Evolutionary conservation across 2,329 filamentous ascomycete genomes (phyloP), one percentile per base, ranked within the genome.

Genomic region (Remersonia thermophila): DNA sequence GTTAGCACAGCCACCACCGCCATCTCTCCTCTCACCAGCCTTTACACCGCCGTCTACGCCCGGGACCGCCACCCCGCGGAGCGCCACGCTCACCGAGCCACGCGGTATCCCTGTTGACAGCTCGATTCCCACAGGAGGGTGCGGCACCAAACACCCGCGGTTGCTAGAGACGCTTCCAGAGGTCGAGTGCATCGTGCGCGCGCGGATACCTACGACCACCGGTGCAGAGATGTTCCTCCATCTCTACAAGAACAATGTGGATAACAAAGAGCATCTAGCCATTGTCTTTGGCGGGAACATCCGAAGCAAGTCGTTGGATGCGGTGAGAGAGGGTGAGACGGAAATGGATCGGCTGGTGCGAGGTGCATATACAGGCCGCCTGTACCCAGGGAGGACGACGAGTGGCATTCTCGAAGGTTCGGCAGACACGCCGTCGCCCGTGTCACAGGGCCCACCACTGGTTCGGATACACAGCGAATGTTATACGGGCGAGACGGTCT

Each of bases 151-250:
- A 54, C 67, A 71, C 23, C 84, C 85, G 1, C 77, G 74, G 40
- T 67, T 94, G 15, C 72, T 95, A 6, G 68, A 80, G 46, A 73
- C 67, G 11, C 66, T 96, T 2, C 91, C 89, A 7, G 62, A 82
- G 16, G 89, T 98, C n/a, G 78, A 84, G 55, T 98, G 91, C 62
- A 77, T 93, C 46, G 91, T 96, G 33, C 81, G 91, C 47, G 91
- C 91, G 13, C 80, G 91, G 37, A 98, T 98, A 50, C 91, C 91
- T 1, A 96, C 89, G 1, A 89, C 85, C 2, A 77, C 73, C 0
- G 89, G 89, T 3, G 83, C 86, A 9, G 87, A 98, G 59, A 96
- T 98, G 86, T 98, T 93, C 59, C 62, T 98, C 35, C 89, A 98
- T 54, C 67, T 96, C 1, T 98, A 98, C 62, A 79, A 79, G 44